Conservation (phyloP, 75 land plant genomes). For the Cryptomeria japonica region DNA sequence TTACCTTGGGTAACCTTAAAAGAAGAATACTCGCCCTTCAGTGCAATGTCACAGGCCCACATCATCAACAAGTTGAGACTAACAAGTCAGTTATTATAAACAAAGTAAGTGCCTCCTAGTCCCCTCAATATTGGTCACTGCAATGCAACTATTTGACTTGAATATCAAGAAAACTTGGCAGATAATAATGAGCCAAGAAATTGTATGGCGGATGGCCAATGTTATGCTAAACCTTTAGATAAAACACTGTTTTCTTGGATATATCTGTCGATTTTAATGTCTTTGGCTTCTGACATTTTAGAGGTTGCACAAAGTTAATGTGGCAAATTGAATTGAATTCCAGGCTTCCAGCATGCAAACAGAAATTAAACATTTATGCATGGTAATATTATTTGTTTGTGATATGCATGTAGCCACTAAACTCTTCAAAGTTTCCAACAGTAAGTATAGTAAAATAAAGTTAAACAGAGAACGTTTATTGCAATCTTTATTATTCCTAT, state of each 20-base stretch:
- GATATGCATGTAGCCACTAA: not conserved
- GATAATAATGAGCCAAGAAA: not conserved
- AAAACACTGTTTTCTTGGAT: not conserved
- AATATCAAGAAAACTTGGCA: not conserved
- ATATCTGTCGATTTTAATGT: not conserved
- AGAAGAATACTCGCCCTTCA: not conserved
- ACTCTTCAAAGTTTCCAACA: not conserved
- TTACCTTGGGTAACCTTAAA: not conserved
- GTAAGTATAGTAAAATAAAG: not conserved
- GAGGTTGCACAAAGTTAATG: not conserved
- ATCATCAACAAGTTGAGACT: not conserved
- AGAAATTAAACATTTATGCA: not conserved
- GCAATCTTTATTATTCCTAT: not conserved
- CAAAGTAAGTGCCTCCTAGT: not conserved
- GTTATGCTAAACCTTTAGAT: not conserved
- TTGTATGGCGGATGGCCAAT: no score
- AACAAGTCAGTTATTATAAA: not conserved
- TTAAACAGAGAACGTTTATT: not conserved
- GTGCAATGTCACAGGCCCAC: not conserved
- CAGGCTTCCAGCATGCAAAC: not conserved
- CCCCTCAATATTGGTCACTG: not conserved
- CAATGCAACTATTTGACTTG: not conserved
- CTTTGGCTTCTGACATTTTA: not conserved
- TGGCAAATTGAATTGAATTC: not conserved
- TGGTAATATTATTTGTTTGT: not conserved